Evolutionary conservation across 352 stramenopile species (phyloP).

Genomic region (Globisporangium recalcitrans): DNA sequence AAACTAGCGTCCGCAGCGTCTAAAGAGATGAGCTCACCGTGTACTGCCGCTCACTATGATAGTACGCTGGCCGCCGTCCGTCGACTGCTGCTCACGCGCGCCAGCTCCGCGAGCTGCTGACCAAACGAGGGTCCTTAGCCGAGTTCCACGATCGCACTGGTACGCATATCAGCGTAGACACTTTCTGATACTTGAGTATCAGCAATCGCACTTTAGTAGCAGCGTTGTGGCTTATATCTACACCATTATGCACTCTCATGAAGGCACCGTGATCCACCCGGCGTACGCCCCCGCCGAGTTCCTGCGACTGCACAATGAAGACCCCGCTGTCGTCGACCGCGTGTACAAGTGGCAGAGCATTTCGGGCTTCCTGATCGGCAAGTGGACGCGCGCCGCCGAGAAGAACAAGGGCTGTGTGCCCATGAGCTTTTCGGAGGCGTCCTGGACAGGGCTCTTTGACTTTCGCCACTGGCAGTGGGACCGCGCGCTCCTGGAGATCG

Average conservation of each 20-base stretch:
- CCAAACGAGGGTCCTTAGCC: slow-evolving; percentile 29
- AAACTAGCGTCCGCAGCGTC: not conserved
- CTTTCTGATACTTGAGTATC: not conserved
- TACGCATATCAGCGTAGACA: not conserved
- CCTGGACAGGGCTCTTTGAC: slow-evolving; percentile 92
- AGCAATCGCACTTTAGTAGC: not conserved
- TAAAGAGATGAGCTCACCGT: not conserved
- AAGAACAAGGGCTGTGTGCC: slow-evolving; percentile 36
- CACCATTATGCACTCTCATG: not conserved
- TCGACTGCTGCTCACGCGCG: slow-evolving; percentile 45
- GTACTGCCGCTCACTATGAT: too few species aligned
- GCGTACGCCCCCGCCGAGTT: slow-evolving; percentile 90
- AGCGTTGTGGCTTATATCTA: not conserved
- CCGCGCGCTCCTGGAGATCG: slow-evolving; percentile 60
- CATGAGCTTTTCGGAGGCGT: slow-evolving; percentile 93
- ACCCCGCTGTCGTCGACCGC: slow-evolving; percentile 30
- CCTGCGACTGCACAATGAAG: slow-evolving; percentile 68
- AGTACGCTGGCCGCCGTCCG: slow-evolving; percentile 59
- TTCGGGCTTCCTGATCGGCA: slow-evolving; percentile 80
- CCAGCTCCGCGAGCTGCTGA: slow-evolving; percentile 41
- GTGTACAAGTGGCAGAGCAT: slow-evolving; percentile 89
- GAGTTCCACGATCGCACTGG: slow-evolving; percentile 71
- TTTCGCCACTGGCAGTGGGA: slow-evolving; percentile 86
- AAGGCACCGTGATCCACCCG: slow-evolving; percentile 76
- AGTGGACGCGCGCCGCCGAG: slow-evolving; percentile 62